Base-by-base conservation (phyloP, 495 filamentous ascomycete genomes). In the Penicillium macrosclerotiorum region DNA sequence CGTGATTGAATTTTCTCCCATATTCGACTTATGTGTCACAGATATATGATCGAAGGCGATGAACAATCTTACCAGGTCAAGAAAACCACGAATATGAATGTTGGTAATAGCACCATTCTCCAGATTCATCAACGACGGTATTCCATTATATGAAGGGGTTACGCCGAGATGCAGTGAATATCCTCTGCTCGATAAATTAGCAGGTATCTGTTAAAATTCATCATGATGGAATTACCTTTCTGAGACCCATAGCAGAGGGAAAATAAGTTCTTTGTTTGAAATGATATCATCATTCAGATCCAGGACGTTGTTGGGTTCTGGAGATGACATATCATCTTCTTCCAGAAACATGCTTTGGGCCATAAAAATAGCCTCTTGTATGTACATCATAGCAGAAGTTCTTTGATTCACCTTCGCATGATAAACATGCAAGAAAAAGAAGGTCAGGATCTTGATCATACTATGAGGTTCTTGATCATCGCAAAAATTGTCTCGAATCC, bases 401-500 rank as follows among this genome's bases (percentile, higher is more conserved):
- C 56, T 49, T 34, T 52, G 49, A 13, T 67, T 63, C 12, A 54
- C 47, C 49, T 67, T 67, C 9, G 64, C 62, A 49, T 67, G 51
- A 25, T 64, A 65, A 9, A 67, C 64, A 52, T 65, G 64, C 42
- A 67, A 47, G 29, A 67, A 65, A 34, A 67, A 65, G 1, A 62
- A 63, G 7, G 50, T 48, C n/a, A 67, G 43, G 4, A 63, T 37
- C 14, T 51, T 51, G 19, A 45, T 49, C 3, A 56, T 8, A 36
- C 63, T 46, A 9, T 52, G 41, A 40, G 53, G 22, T 16, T 55
- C 50, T 11, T 49, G 22, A 16, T 51, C 35, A 1, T 29, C 32
- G 1, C 37, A 9, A 22, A 30, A 52, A 17, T 44, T 36, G 7
- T 42, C 42, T 7, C 61, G 48, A 8, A 63, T 45, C n/a, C 38